A percentile compares a stretch with the other conserved stretches of the same genome.
Conservation (phyloP, 768 basidiomycete genomes). For the Suillus weaverae region DNA sequence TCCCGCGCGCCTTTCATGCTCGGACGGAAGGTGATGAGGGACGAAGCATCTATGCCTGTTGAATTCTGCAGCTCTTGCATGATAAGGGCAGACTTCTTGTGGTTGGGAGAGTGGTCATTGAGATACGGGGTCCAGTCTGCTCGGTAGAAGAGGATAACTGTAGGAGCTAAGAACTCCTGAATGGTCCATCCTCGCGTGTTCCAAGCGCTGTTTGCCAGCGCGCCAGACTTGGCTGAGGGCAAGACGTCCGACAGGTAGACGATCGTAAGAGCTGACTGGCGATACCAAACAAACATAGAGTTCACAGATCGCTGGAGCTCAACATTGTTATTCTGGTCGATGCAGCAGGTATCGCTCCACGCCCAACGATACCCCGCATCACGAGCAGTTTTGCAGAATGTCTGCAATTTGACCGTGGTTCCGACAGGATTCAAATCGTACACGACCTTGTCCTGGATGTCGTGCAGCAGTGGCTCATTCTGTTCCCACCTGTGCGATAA, state of each 20-base stretch:
- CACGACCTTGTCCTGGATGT: neutral
- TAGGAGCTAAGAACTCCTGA: slow-evolving; percentile 9
- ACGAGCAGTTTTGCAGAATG: neutral
- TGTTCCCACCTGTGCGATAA: neutral
- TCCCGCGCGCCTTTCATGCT: neutral
- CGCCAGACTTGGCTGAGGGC: neutral
- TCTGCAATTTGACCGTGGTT: neutral
- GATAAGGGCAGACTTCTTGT: neutral
- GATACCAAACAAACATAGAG: neutral
- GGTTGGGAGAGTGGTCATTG: neutral
- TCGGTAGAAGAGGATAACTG: slow-evolving; percentile 5
- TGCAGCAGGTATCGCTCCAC: slow-evolving; percentile 1
- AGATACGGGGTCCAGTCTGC: slow-evolving; percentile 1
- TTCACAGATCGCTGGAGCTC: neutral
- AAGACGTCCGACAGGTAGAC: neutral
- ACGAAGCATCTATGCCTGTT: neutral
- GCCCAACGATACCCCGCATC: neutral
- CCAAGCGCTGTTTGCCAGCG: slow-evolving; percentile 1
- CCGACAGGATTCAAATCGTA: neutral
- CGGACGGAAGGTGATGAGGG: neutral
- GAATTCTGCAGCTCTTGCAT: neutral
- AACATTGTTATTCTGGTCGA: neutral
- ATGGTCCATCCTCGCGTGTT: slow-evolving; percentile 10
- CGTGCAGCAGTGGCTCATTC: neutral
- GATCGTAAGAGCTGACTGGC: neutral